phyloP scores from a whole-genome alignment of 768 basidiomycete genomes.

The Boletus rubropictus region DNA sequence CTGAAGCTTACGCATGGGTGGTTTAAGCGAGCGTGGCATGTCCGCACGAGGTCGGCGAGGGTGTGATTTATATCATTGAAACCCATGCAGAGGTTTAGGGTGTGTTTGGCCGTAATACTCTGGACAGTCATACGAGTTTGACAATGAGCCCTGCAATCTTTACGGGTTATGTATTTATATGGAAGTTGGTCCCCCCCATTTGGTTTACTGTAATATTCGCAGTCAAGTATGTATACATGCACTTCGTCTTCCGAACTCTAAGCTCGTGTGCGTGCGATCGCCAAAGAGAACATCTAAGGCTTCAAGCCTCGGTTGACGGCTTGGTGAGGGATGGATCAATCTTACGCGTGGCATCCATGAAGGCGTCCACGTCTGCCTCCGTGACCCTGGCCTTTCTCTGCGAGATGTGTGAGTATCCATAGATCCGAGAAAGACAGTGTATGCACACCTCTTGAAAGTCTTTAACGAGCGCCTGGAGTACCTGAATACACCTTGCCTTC shows the following conservation, averaged over 20 bases:
- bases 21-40: constrained; percentile 33
- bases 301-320: constrained; percentile 10
- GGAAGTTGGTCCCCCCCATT: background rate
- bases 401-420: constrained; percentile 4
- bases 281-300: no score
- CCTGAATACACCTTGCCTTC: constrained; percentile 80
- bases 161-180: constrained; percentile 3
- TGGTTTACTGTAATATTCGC: constrained; percentile 1
- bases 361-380: constrained; percentile 64
- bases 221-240: background rate
- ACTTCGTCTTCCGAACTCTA: constrained; percentile 1
- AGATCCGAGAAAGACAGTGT: background rate
- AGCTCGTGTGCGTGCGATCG: background rate
- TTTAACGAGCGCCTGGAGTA: constrained; percentile 76
- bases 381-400: constrained; percentile 79
- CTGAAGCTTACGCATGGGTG: constrained; percentile 25
- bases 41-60: constrained; percentile 21
- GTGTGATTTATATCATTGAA: constrained; percentile 13
- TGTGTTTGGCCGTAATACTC: background rate
- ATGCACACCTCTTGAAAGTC: constrained; percentile 73
- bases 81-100: background rate
- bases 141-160: background rate
- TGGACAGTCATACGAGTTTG: background rate
- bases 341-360: constrained; percentile 77
- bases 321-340: constrained; percentile 58